Base-by-base conservation (phyloP, 805 yeast species). In the Barnettozyma populi region DNA sequence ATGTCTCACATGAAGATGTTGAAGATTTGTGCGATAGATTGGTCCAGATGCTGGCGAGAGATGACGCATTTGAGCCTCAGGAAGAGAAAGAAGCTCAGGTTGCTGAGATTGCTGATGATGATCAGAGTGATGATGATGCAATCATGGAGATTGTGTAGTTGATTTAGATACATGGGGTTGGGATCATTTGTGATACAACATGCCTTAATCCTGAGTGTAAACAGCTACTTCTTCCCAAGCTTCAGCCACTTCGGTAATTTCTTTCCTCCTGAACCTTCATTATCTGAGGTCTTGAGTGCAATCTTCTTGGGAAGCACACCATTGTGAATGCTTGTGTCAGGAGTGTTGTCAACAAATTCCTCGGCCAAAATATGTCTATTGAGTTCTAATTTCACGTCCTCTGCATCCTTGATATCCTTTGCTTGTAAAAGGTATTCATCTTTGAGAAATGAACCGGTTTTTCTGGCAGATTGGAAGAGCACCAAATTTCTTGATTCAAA, bases 41-140 rank as follows among this genome's bases (percentile, higher is more conserved):
- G 36, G 99, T 90, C 20, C 92, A 92, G 63, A 78, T 89, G 81
- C 73, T 92, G 53, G 86, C 86, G 94, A 80, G 97, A 72, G 97
- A 92, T 60, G 97, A 90, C 60, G 49, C 41, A 3, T 29, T 14
- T 21, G 78, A 75, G 9, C 76, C 79, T 32, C 67, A 66, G 27
- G 63, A 57, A 3, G 69, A 63, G 52, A n/a, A n/a, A n/a, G n/a
- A n/a, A n/a, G n/a, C n/a, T n/a, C 74, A 68, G 36, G 70, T 71
- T 18, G 79, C 77, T 44, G 82, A 79, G 48, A 49, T 73, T 49
- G 67, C 70, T 31, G 78, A 69, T 24, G 78, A 75, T 46, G 62
- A 59, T 13, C 56, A 49, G 18, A 56, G 52, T n/a, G 68, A 57
- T 13, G 64, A 68, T 43, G 67, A 68, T 7, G 72, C 66, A 45